Percentiles rank a stretch among this genome's conserved stretches.
These are phyloP conservation scores for Stromatinia cepivora DNA, from an alignment of 2,329 filamentous ascomycete genomes.

Conservation along the genomic window DNA sequence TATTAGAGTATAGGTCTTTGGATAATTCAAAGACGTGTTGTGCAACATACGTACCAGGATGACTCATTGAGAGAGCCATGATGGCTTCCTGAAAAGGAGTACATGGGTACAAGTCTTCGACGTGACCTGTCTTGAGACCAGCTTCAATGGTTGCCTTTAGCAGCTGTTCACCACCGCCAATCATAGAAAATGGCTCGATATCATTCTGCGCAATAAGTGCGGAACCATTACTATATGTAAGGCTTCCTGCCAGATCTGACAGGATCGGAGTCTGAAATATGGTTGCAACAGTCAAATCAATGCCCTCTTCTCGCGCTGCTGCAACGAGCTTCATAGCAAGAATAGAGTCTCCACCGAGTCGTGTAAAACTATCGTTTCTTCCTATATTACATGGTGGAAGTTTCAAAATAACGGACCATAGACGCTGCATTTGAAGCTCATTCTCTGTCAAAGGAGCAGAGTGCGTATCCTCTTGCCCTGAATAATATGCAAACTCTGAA, in stretches of 20 bases:
- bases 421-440: slow-evolving; percentile 23
- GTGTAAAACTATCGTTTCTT: slow-evolving; percentile 43
- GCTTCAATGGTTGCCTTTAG: slow-evolving; percentile 27
- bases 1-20: slow-evolving; percentile 23
- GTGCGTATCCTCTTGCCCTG: not conserved
- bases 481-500: slow-evolving; percentile 13
- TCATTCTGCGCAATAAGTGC: not conserved
- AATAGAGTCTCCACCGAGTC: slow-evolving; percentile 42
- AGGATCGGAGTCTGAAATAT: slow-evolving; percentile 47
- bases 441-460: slow-evolving; percentile 6
- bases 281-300: slow-evolving; percentile 45
- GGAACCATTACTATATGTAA: slow-evolving; percentile 31
- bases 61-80: slow-evolving; percentile 41
- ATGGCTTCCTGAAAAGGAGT: slow-evolving; percentile 44
- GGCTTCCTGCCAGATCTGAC: slow-evolving; percentile 43
- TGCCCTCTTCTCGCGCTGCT: slow-evolving; percentile 33
- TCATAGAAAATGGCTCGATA: slow-evolving; percentile 28
- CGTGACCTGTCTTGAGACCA: not conserved
- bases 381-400: slow-evolving; percentile 27
- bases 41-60: slow-evolving; percentile 42
- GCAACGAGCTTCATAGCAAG: slow-evolving; percentile 48
- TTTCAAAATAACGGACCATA: slow-evolving; percentile 26
- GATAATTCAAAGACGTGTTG: slow-evolving; percentile 33
- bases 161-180: slow-evolving; percentile 28
- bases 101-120: slow-evolving; percentile 44